Conservation (phyloP, 2,329 filamentous ascomycete genomes). For the Elsinoe necatrix region DNA sequence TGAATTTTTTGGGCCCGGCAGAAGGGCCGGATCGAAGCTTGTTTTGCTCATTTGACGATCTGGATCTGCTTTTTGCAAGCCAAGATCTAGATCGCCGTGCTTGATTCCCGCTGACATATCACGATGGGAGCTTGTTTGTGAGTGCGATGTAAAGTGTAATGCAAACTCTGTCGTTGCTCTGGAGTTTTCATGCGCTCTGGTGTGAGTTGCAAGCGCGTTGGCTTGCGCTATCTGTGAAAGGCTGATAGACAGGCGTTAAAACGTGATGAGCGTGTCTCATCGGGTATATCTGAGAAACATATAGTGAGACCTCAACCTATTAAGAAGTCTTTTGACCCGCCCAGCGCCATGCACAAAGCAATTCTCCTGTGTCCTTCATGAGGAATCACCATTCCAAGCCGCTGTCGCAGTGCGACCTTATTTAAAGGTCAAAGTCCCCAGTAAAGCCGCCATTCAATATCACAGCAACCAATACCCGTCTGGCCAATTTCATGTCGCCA, state of each 20-base stretch:
- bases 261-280: background rate
- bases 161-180: background rate
- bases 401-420: no score
- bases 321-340: background rate
- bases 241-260: background rate
- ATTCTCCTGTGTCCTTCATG: background rate
- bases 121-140: no score
- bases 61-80: constrained; percentile 1
- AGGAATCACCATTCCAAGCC: background rate
- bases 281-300: constrained; percentile 1
- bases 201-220: background rate
- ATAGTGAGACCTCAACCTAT: background rate
- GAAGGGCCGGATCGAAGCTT: constrained; percentile 4
- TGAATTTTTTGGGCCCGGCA: background rate
- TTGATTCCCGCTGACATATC: background rate
- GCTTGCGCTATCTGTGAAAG: background rate
- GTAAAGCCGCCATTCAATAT: constrained; percentile 59
- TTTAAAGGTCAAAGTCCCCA: constrained; percentile 42
- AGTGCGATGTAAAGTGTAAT: no score
- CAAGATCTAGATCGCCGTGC: constrained; percentile 11
- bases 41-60: background rate
- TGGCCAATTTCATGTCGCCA: constrained; percentile 45
- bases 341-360: background rate
- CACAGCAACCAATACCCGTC: constrained; percentile 53
- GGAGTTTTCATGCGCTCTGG: background rate